These are phyloP conservation scores for Picocystis sp. DNA, from an alignment of 163 green algal species.

Conservation along the genomic window DNA sequence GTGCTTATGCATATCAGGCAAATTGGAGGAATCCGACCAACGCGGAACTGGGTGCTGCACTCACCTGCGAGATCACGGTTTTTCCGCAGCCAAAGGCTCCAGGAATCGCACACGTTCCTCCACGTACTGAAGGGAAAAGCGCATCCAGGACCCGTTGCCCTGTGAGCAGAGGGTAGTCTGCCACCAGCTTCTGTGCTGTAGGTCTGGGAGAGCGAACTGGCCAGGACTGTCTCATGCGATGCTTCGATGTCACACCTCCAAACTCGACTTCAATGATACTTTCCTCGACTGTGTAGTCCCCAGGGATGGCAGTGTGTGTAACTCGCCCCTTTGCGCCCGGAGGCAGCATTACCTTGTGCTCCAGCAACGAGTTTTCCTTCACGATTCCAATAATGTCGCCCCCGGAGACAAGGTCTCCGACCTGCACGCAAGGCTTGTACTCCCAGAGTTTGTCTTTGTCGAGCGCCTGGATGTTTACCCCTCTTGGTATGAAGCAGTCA, in stretches of 20 bases:
- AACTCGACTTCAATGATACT: constrained; percentile 95
- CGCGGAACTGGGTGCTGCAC: too few species aligned
- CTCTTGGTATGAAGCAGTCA: constrained; percentile 91
- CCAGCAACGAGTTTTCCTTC: constrained; percentile 86
- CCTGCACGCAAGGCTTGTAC: constrained; percentile 63
- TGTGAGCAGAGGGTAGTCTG: constrained; percentile 89
- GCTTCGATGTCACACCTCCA: constrained; percentile 78
- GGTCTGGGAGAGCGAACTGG: constrained; percentile 81
- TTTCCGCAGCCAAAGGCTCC: constrained; percentile 98
- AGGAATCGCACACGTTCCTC: constrained; percentile 94
- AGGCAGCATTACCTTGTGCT: constrained; percentile 84
- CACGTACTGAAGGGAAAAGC: constrained; percentile 91
- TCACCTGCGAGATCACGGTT: constrained; percentile 87
- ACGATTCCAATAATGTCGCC: constrained; percentile 92
- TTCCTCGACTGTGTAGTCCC: constrained; percentile 66
- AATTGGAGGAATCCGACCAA: too few species aligned
- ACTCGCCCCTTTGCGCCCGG: constrained; percentile 67
- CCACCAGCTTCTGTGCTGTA: constrained; percentile 82
- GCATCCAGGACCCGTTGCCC: constrained; percentile 92
- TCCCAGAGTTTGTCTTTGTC: constrained; percentile 71
- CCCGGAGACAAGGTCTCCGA: constrained; percentile 76
- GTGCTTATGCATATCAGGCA: too few species aligned
- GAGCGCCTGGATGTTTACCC: constrained; percentile 77
- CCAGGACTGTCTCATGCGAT: constrained; percentile 93
- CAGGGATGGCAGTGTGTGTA: constrained; percentile 72